Percentiles rank a stretch among this genome's conserved stretches.
phyloP scores from a whole-genome alignment of 2,329 filamentous ascomycete genomes.

The Thielaviopsis populi region DNA sequence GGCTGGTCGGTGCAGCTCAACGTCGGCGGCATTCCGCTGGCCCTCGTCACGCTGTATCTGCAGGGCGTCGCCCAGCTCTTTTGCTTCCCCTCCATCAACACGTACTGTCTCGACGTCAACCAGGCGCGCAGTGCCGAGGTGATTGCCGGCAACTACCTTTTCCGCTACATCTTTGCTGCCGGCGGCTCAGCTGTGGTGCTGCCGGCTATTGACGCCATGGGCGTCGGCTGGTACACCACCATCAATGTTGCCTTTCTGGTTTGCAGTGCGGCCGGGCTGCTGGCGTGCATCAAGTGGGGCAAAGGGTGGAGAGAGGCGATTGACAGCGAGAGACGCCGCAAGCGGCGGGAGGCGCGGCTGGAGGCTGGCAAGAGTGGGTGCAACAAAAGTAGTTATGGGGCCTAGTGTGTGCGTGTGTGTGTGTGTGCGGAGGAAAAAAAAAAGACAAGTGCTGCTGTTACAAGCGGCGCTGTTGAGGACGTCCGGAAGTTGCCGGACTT shows the following conservation, averaged over 20 bases:
- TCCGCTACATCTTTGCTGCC: constrained; percentile 61
- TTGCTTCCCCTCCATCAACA: constrained; percentile 61
- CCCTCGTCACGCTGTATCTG: constrained; percentile 58
- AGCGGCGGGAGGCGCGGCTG: constrained; percentile 6
- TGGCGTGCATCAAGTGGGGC: constrained; percentile 28
- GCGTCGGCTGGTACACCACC: constrained; percentile 69
- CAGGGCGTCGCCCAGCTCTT: constrained; percentile 63
- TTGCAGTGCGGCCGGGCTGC: constrained; percentile 12
- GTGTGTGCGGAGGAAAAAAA: too few relatives aligned
- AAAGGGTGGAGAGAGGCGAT: constrained; percentile 27
- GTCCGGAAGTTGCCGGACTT: too few relatives aligned
- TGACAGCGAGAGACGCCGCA: constrained; percentile 18
- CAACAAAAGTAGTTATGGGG: not conserved
- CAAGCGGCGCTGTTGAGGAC: too few relatives aligned
- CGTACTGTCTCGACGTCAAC: constrained; percentile 74
- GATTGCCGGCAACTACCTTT: constrained; percentile 65
- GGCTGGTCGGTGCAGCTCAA: constrained; percentile 36
- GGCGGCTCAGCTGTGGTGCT: constrained; percentile 55
- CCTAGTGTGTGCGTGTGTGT: not conserved
- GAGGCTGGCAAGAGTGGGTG: constrained; percentile 1
- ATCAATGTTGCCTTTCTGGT: constrained; percentile 33
- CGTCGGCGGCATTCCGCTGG: constrained; percentile 40
- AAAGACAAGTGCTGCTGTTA: too few relatives aligned
- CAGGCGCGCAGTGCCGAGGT: constrained; percentile 55
- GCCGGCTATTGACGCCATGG: constrained; percentile 57